Base-by-base conservation (phyloP, 371 early-diverging fungal species). In the Funneliformis caledonium region DNA sequence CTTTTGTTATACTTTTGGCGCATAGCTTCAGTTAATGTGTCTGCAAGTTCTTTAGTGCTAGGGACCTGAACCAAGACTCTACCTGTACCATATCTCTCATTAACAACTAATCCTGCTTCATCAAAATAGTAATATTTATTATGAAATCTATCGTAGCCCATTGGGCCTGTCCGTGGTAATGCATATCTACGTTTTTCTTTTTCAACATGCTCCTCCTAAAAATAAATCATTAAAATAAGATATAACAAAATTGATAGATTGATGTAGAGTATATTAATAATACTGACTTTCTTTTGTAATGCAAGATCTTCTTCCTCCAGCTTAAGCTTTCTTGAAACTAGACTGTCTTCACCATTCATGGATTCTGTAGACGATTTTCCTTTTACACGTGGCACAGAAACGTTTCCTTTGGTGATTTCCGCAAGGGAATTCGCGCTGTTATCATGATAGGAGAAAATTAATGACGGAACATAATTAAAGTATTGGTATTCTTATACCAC, bases 81-180 rank as follows among this genome's bases (percentile, higher is more conserved):
- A n/a, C 73, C 73, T 0, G 73, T 12, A 52, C 73, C 73, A 52
- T 72, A 72, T 56, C 37, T 52, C 52, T 72, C 73, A 9, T 31
- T 22, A 72, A 52, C 56, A 26, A 50, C 73, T 31, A 31, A 14
- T 26, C 73, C 73, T 12, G 52, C 33, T 10, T 37, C 26, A 72
- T 72, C 73, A 52, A 72, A 72, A 31, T 72, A 72, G 26, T 52
- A 72, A 22, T 72, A 72, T 72, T 72, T 72, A 31, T 72, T 72
- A 37, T 72, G 33, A 12, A 72, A 72, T 4, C 73, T 26, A 37
- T 72, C 73, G 14, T 47, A 14, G 1, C 73, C 73, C 26, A 72
- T 50, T 26, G 52, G 56, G 12, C 16, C 26, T 14, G 52, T 52
- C 16, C 73, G 73, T 52, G 73, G 73, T 22, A 72, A 50, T 16